A percentile compares a stretch with the other conserved stretches of the same genome.
Evolutionary conservation across 495 filamentous ascomycete species (phyloP).

Genomic region (Copromyces sp.): DNA sequence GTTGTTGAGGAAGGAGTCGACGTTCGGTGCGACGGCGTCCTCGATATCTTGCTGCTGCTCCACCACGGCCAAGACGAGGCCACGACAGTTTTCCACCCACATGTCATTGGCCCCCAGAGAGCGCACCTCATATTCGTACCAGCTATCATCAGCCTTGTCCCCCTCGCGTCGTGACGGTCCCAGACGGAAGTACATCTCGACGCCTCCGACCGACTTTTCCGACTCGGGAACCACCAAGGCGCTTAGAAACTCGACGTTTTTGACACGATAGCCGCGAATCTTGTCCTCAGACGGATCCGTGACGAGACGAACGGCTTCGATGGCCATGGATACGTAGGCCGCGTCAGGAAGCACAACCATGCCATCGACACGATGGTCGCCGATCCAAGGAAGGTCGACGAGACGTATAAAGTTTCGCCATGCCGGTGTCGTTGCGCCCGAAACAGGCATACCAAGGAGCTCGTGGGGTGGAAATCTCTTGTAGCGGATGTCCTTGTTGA

Average conservation of each 20-base stretch:
- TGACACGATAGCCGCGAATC: neutral
- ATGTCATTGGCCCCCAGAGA: neutral
- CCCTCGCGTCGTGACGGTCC: neutral
- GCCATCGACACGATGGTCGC: slow-evolving; percentile 30
- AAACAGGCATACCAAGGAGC: slow-evolving; percentile 27
- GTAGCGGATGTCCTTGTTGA: slow-evolving; percentile 29
- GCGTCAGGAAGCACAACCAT: slow-evolving; percentile 44
- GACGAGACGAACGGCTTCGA: slow-evolving; percentile 38
- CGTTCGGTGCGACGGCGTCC: neutral
- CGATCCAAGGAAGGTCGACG: slow-evolving; percentile 37
- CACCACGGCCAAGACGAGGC: neutral
- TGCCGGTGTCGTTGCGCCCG: slow-evolving; percentile 17
- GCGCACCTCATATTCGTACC: slow-evolving; percentile 2
- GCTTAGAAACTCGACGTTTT: no score
- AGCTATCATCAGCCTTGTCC: neutral
- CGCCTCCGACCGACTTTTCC: neutral
- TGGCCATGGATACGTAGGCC: slow-evolving; percentile 39
- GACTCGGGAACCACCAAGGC: neutral
- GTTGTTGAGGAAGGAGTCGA: neutral
- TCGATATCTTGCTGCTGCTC: neutral
- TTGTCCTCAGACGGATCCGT: slow-evolving; percentile 9
- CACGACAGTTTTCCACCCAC: neutral
- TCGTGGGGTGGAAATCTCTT: slow-evolving; percentile 25
- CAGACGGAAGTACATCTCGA: neutral
- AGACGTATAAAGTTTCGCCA: slow-evolving; percentile 37